Base-by-base conservation (phyloP, 768 basidiomycete species). In the Suillus alpinus region DNA sequence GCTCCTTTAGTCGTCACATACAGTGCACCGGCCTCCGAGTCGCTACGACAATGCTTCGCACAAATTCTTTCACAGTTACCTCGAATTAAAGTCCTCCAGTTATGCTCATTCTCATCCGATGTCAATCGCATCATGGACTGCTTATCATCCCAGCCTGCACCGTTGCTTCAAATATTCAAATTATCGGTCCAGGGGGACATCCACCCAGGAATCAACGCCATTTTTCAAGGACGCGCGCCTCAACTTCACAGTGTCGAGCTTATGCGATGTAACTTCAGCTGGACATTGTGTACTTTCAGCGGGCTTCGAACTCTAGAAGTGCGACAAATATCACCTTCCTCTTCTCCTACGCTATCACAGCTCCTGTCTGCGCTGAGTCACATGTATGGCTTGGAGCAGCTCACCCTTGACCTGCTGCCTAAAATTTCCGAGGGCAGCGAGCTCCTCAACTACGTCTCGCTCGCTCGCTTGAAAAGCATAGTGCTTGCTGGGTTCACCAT, bases 301-400 rank as follows among this genome's bases (percentile, higher is more conserved):
- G 67, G 68, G 50, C 75, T 80, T 12, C 69, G 69, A 14, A 68
- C 71, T 59, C 66, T 80, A 23, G 71, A 71, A 49, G 62, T 80
- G 5, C 63, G 70, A 36, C 59, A 73, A 57, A 61, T 72, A 6
- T 55, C 68, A 13, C 31, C 20, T 16, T 29, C 59, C 8, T 56
- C 31, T 31, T 31, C 31, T 31, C 31, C 31, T 31, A 31, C 67
- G 13, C 70, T 67, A 34, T 47, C 62, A 4, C 68, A 76, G 52
- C 62, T 80, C 20, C 46, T 77, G 12, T 58, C 67, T 29, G 69
- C 69, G 20, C 69, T 80, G 13, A 62, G 65, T 29, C 61, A 67
- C 53, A 75, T 74, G 71, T 72, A 75, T 1, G 39, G 57, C 26
- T 64, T 77, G 4, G 34, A 34, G 34, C 34, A 34, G 7, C 34